A percentile compares a stretch with the other conserved stretches of the same genome.
Evolutionary conservation across 495 filamentous ascomycete genomes (phyloP).

Genomic region (Tuber indicum): DNA sequence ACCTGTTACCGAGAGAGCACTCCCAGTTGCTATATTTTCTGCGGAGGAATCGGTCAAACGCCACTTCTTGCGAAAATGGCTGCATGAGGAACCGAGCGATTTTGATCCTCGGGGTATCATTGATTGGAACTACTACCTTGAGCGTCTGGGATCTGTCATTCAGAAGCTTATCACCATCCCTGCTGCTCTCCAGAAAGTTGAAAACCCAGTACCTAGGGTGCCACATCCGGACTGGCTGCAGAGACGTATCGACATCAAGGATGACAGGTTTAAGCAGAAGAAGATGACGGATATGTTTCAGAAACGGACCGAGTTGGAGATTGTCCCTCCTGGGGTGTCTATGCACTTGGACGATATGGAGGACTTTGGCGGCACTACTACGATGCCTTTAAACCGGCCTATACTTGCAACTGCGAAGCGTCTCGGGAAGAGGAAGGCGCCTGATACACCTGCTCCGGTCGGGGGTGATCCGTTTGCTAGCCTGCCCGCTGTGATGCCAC

Average conservation of each 20-base stretch:
- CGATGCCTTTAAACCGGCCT: conserved; percentile 52
- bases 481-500: conserved; percentile 79
- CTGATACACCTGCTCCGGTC: conserved; percentile 56
- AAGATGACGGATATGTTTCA: conserved; percentile 95
- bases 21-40: conserved; percentile 95
- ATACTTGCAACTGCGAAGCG: conserved; percentile 57
- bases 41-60: conserved; percentile 81
- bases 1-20: conserved; percentile 87
- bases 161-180: conserved; percentile 99
- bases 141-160: conserved; percentile 89
- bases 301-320: conserved; percentile 47
- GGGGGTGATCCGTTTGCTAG: conserved; percentile 72
- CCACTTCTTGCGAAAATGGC: conserved; percentile 86
- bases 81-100: conserved; percentile 85
- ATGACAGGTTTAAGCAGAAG: conserved; percentile 95
- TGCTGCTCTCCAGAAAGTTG: conserved; percentile 86
- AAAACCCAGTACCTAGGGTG: conserved; percentile 88
- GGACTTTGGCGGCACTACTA: conserved; percentile 65
- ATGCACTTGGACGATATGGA: conserved; percentile 65
- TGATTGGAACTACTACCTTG: conserved; percentile 94
- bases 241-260: conserved; percentile 83
- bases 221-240: conserved; percentile 96
- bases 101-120: conserved; percentile 85
- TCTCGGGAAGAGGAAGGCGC: conserved; percentile 77
- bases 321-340: not conserved